These are phyloP conservation scores for Phlebopus sp. DNA, from an alignment of 1,284 basidiomycete genomes.

Conservation along the genomic window DNA sequence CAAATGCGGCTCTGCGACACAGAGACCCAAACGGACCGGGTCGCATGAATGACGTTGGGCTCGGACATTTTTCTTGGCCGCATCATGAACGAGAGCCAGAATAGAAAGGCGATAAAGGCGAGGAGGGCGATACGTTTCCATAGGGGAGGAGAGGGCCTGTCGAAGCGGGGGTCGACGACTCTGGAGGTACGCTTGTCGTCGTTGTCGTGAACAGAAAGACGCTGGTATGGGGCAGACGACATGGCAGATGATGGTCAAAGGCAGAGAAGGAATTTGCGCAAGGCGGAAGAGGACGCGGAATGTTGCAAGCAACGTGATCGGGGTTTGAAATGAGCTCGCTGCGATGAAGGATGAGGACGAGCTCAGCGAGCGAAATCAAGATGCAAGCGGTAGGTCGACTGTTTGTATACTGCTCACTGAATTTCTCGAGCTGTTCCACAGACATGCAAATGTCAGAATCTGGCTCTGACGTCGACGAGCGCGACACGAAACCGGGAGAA, in stretches of 20 bases:
- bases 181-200: neutral
- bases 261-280: neutral
- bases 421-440: neutral
- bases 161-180: constrained; percentile 36
- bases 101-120: constrained; percentile 36
- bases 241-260: neutral
- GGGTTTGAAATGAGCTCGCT: constrained; percentile 11
- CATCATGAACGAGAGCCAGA: constrained; percentile 44
- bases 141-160: constrained; percentile 35
- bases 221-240: constrained; percentile 5
- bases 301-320: neutral
- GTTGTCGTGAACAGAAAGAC: neutral
- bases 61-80: constrained; percentile 23
- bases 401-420: neutral
- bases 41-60: constrained; percentile 34
- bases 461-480: constrained; percentile 27
- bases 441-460: constrained; percentile 24
- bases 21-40: constrained; percentile 24
- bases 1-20: no score
- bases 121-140: constrained; percentile 44
- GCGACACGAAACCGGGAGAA: constrained; percentile 33
- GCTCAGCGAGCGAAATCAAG: constrained; percentile 1
- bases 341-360: neutral
- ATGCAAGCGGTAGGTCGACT: constrained; percentile 19
- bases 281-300: neutral